Conservation (phyloP, 139 green algal species). For the Tetraselmis chui region DNA sequence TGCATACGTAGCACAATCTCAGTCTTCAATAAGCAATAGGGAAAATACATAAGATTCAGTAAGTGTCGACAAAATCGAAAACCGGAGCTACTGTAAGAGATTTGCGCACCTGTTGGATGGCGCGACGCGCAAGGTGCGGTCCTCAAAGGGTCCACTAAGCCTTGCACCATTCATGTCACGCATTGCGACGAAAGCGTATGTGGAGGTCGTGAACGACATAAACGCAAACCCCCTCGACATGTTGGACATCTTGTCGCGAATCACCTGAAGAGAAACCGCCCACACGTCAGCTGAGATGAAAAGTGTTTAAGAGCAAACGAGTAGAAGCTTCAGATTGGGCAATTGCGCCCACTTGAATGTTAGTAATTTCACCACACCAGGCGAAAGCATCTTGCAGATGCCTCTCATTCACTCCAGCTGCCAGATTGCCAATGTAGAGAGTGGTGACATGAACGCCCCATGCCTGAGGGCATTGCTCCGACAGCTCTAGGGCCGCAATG, state of each 20-base stretch:
- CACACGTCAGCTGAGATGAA: not conserved
- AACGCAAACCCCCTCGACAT: conserved; percentile 59
- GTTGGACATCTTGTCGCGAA: conserved; percentile 45
- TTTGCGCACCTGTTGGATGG: conserved; percentile 31
- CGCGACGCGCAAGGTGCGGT: conserved; percentile 27
- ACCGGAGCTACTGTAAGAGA: too few species aligned
- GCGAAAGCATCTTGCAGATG: conserved; percentile 34
- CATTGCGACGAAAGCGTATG: conserved; percentile 44
- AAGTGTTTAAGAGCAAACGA: not conserved
- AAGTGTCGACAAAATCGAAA: too few species aligned
- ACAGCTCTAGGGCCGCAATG: too few species aligned
- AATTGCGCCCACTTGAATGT: conserved; percentile 41
- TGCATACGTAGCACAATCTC: too few species aligned
- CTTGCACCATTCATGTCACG: conserved; percentile 35
- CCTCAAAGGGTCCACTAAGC: conserved; percentile 23
- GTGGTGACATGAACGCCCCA: conserved; percentile 15
- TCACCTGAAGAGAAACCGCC: conserved; percentile 38
- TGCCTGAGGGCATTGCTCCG: too few species aligned
- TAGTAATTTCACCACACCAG: conserved; percentile 34
- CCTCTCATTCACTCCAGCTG: conserved; percentile 41
- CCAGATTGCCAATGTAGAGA: conserved; percentile 68
- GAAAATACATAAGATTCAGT: too few species aligned
- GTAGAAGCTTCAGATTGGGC: too few species aligned
- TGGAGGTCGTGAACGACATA: conserved; percentile 43
- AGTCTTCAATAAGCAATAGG: too few species aligned